Percentiles rank a stretch among this genome's conserved stretches.
Evolutionary conservation across 352 stramenopile genomes (phyloP).

Genomic region (Phytophthora pseudosyringae): DNA sequence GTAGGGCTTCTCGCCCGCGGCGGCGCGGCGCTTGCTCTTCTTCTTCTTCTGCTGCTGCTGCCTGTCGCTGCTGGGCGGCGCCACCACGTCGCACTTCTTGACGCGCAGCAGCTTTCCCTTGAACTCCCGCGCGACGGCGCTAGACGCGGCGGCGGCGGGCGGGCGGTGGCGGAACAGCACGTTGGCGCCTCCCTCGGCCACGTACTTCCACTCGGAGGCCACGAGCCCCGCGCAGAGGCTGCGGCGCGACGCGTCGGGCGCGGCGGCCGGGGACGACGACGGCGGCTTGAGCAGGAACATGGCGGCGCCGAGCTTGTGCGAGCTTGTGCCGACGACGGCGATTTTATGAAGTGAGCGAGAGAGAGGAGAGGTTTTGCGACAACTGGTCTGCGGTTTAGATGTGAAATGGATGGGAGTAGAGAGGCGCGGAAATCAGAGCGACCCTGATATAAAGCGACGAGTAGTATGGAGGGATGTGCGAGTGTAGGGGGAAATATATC

Average conservation of each 20-base stretch:
- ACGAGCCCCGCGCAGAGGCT: slow-evolving; percentile 34
- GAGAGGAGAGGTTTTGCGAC: slow-evolving; percentile 13
- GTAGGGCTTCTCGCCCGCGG: slow-evolving; percentile 37
- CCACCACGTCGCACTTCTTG: slow-evolving; percentile 79
- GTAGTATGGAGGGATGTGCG: neutral
- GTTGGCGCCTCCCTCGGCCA: slow-evolving; percentile 87
- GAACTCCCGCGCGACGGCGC: slow-evolving; percentile 44
- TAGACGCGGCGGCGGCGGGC: slow-evolving; percentile 9
- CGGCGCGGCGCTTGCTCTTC: slow-evolving; percentile 40
- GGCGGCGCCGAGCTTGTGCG: neutral
- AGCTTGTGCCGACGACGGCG: neutral
- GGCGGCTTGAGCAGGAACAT: slow-evolving; percentile 66
- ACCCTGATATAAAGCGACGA: neutral
- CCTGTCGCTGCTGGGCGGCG: neutral
- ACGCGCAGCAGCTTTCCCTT: slow-evolving; percentile 82
- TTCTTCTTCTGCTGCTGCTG: slow-evolving; percentile 24
- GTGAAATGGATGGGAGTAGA: slow-evolving; percentile 1
- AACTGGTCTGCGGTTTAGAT: slow-evolving; percentile 6
- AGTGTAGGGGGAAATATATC: neutral
- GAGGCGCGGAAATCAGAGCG: slow-evolving; percentile 5
- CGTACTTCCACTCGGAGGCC: slow-evolving; percentile 86
- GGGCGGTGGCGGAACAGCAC: slow-evolving; percentile 83
- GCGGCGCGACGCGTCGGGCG: slow-evolving; percentile 6
- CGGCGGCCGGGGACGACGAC: slow-evolving; percentile 18
- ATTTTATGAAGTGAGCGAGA: slow-evolving; percentile 23